Evolutionary conservation across 371 early-diverging fungal genomes (phyloP).

Genomic region (Mucor indicus): DNA sequence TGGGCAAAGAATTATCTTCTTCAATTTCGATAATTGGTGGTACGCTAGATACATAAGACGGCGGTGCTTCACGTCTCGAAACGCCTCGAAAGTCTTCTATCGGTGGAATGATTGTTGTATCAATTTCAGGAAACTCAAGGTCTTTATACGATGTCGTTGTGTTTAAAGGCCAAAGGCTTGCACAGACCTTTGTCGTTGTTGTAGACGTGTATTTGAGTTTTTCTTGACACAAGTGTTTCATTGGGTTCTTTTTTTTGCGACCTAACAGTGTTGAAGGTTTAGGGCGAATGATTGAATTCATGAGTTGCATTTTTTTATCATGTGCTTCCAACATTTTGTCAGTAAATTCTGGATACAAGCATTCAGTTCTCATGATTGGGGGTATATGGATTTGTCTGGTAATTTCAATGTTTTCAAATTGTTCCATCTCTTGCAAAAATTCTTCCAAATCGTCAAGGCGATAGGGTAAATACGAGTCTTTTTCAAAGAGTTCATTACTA

Average conservation of each 20-base stretch:
- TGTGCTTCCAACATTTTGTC: slow-evolving; percentile 6
- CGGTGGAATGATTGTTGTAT: not conserved
- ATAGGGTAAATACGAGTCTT: too few relatives aligned
- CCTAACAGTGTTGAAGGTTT: slow-evolving; percentile 8
- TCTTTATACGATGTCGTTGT: not conserved
- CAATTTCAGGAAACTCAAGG: not conserved
- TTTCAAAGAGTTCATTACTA: not conserved
- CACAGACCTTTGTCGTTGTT: slow-evolving; percentile 2
- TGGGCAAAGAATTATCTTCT: too few relatives aligned
- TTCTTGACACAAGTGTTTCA: not conserved
- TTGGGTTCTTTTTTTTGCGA: too few relatives aligned
- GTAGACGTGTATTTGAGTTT: slow-evolving; percentile 2
- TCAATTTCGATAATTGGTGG: too few relatives aligned
- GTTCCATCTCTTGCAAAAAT: slow-evolving; percentile 4
- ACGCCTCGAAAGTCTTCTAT: slow-evolving; percentile 6
- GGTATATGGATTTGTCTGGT: not conserved
- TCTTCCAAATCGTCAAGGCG: slow-evolving; percentile 2
- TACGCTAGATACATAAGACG: not conserved
- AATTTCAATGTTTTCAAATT: slow-evolving; percentile 6
- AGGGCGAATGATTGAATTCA: not conserved
- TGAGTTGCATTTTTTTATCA: slow-evolving; percentile 4
- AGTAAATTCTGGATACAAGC: not conserved
- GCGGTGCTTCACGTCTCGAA: too few relatives aligned
- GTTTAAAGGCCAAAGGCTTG: slow-evolving; percentile 4
- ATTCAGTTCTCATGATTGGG: not conserved